phyloP scores from a whole-genome alignment of 192 early-diverging fungal species.

The Gigaspora rosea region DNA sequence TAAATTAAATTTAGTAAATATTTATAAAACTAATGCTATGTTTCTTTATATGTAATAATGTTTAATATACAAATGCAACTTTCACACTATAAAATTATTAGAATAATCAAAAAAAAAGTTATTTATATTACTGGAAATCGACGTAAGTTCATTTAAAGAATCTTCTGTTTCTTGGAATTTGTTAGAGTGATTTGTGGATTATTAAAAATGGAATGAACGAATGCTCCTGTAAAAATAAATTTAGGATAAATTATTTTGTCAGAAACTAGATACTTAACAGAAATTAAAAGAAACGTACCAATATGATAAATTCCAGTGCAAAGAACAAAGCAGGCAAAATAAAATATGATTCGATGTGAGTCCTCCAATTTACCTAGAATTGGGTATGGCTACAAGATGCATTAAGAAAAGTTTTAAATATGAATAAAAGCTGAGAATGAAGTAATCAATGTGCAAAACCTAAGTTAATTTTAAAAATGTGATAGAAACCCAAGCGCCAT shows the following conservation, averaged over 20 bases:
- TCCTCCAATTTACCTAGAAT: not conserved
- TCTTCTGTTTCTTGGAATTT: not conserved
- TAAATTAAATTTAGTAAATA: too few relatives aligned
- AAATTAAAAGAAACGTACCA: not conserved
- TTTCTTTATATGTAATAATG: too few relatives aligned
- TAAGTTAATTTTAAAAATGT: not conserved
- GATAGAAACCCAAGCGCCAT: not conserved
- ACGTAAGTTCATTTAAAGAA: not conserved
- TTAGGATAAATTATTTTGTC: not conserved
- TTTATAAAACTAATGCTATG: too few relatives aligned
- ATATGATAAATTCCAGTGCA: slow-evolving; percentile 15
- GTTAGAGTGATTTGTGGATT: not conserved
- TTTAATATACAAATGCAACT: too few relatives aligned
- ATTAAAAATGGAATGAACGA: not conserved
- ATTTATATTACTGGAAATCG: not conserved
- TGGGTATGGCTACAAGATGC: not conserved
- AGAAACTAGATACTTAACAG: not conserved
- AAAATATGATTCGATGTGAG: not conserved
- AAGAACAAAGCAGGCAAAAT: not conserved
- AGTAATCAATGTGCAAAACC: not conserved
- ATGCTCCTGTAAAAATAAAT: not conserved
- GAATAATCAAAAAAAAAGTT: not conserved
- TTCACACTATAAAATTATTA: too few relatives aligned
- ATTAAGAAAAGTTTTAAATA: not conserved
- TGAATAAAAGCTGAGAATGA: not conserved